Evolutionary conservation across 2,329 filamentous ascomycete species (phyloP), one percentile per base, ranked within the genome.

Genomic region (Aspergillus fumigatus): DNA sequence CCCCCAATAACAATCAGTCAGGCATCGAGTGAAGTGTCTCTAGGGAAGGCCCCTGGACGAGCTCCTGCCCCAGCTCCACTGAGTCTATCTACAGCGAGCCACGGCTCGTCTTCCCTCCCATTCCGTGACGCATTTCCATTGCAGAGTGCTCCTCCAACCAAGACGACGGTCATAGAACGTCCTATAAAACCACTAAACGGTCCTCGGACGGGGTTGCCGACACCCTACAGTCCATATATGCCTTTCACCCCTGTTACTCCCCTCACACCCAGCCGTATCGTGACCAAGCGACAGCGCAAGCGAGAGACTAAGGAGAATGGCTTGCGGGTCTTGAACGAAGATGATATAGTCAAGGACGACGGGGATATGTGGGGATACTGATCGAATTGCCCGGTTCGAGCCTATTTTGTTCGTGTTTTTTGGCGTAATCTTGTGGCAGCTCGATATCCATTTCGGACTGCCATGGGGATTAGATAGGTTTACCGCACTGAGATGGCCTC

Each of bases 181-280:
- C 76, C 76, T 6, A 62, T 67, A 45, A 66, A 72, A 59, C 60
- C 61, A 50, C 54, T 67, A 48, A 61, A 66, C n/a, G 76, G 75
- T 7, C 77, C 77, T 0, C 70, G 75, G 45, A 80, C 78, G 0
- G 78, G 78, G 4, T 68, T 79, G 50, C 77, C 78, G 5, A 79
- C 77, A 0, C 78, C 78, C 1, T 80, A 80, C 54, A 79, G 76
- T 59, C 77, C 78, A 6, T 80, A 80, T 57, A 80, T 79, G 75
- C 78, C 78, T 0, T 78, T 76, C 51, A 80, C 78, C 2, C 78
- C 78, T 0, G 73, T 80, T 23, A 80, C 78, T 1, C 78, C 78
- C 0, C 68, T 80, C 45, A 80, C 78, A 1, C 78, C 77, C 1
- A 76, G 77, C 52, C 70, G 73, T 27, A 72, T 78, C 35, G 72